Evolutionary conservation across 2,329 filamentous ascomycete species (phyloP), one percentile per base, ranked within the genome.

Genomic region (Xenosphaeropsis pyriputrescens): DNA sequence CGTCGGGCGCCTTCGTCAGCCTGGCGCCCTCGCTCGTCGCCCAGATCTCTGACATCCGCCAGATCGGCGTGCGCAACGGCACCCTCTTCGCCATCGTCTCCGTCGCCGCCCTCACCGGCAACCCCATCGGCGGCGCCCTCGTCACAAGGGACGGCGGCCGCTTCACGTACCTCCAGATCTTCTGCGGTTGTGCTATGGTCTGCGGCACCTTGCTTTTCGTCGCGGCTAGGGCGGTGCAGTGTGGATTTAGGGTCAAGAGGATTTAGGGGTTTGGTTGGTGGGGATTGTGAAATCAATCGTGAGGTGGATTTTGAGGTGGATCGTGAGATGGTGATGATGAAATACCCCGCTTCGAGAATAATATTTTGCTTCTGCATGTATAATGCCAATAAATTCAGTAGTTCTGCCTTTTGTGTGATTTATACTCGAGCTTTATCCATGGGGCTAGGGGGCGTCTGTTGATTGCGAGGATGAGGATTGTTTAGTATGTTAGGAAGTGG

Each of bases 41-140:
- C 2, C 78, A 85, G 49, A 79, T 85, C 43, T 76, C 72, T 2
- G 76, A 82, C 34, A 68, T 84, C 29, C 63, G 71, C 15, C 67
- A 83, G 52, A 76, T 86, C 26, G 83, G 82, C 12, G 68, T 77
- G 2, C 65, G 81, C 5, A 75, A 68, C 2, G 83, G 83, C 1
- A 67, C 70, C 0, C 64, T 73, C 18, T 82, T 80, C 51, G 67
- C 72, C 13, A 53, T 76, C 34, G 63, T 75, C 39, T 67, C 72
- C 1, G 58, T 85, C 22, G 79, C 75, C 4, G 76, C 74, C 1
- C 58, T 88, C 36, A 74, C 73, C 0, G 76, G 79, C 1, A 73
- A 67, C 34, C 80, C 80, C 0, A 79, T 85, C 46, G 78, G 67
- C 2, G 79, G 79, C 6, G 74, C 72, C 9, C 62, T 81, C 18